Base-by-base conservation (phyloP, 2,329 filamentous ascomycete species). In the Coleophoma eucalyptorum region DNA sequence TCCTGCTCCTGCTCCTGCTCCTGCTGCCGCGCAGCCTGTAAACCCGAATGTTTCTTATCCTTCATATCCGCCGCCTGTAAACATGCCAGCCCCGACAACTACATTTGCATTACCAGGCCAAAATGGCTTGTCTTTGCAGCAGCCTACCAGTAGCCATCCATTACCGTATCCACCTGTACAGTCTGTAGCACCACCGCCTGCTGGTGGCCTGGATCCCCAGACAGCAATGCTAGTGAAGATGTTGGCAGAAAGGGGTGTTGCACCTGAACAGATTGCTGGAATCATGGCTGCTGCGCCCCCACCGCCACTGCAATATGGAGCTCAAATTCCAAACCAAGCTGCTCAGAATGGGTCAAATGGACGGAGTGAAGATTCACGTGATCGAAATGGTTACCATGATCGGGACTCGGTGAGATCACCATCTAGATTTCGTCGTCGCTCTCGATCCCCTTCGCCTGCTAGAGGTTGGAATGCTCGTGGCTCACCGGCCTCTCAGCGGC, bases 401-500 rank as follows among this genome's bases (percentile, higher is more conserved):
- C 40, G 40, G 75, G 74, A 62, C 70, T 50, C 51, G 50, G 51
- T 77, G 66, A 81, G 84, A 65, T 90, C 87, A 33, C 86, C 87
- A 31, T 84, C 76, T 46, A 62, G 60, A 21, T 75, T 76, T 61
- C 74, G 75, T 52, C 79, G 79, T 61, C 83, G 88, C 51, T 90
- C 87, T 53, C 82, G 91, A 48, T 93, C 89, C 32, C 83, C 89
- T 37, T 96, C 91, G 57, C 89, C 91, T 46, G 84, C 86, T 51
- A 86, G 84, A 63, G 82, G 83, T 58, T 89, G 87, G 77, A 84
- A 84, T 60, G 76, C 79, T 55, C 83, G 82, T 54, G 78, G 76
- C 58, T 77, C 79, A 61, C 72, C 74, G 65, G 75, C 81, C 43
- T 53, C 59, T 46, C 62, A 63, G 49, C 64, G 60, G 55, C 62